Evolutionary conservation across 2,329 filamentous ascomycete genomes (phyloP).

Genomic region (Amauroascus niger): DNA sequence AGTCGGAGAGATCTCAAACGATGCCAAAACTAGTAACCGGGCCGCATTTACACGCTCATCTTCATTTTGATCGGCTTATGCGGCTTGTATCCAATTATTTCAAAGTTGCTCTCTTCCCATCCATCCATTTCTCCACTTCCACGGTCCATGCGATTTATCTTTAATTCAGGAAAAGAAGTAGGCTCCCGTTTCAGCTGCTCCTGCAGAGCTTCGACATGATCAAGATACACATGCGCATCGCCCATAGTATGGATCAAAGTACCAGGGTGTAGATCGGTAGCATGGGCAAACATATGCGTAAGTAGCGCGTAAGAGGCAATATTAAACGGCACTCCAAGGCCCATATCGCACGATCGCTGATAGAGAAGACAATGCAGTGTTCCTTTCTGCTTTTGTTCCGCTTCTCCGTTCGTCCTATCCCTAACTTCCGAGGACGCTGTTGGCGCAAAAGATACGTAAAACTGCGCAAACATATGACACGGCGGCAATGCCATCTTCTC

Average conservation of each 20-base stretch:
- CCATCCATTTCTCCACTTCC: conserved; percentile 85
- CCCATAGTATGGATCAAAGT: conserved; percentile 93
- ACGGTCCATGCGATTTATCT: conserved; percentile 57
- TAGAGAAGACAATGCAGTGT: conserved; percentile 81
- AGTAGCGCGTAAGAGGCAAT: conserved; percentile 90
- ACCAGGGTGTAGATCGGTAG: conserved; percentile 72
- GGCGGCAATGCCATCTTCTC: conserved; percentile 84
- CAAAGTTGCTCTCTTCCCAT: conserved; percentile 81
- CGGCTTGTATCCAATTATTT: conserved; percentile 77
- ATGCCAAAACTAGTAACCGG: neutral
- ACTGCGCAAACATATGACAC: conserved; percentile 96
- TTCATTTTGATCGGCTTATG: conserved; percentile 95
- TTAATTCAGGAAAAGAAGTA: conserved; percentile 65
- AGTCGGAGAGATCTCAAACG: neutral
- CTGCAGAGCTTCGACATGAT: conserved; percentile 81
- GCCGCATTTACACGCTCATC: conserved; percentile 66
- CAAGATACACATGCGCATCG: conserved; percentile 90
- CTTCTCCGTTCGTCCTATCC: conserved; percentile 25
- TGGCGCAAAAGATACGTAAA: conserved; percentile 73
- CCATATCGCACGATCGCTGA: conserved; percentile 93
- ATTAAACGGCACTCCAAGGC: conserved; percentile 93
- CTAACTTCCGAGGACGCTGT: conserved; percentile 22
- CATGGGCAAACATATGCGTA: conserved; percentile 89
- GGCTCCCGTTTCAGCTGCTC: conserved; percentile 73
- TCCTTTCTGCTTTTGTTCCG: conserved; percentile 46